Base-by-base conservation (phyloP, 345 rosid genomes). In the Eucalyptus cladocalyx region DNA sequence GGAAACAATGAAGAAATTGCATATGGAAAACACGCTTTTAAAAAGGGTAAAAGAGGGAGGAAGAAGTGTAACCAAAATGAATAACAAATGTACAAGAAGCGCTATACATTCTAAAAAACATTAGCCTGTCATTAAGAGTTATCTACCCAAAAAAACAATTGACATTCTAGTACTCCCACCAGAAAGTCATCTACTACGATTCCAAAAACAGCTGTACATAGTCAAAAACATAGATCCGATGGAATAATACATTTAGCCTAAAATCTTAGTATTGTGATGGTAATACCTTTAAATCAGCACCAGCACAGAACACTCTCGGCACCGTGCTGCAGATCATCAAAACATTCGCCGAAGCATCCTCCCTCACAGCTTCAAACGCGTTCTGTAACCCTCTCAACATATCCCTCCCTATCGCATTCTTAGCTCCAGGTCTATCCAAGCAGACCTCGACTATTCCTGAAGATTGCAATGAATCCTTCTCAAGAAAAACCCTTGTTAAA, bases 201-300 rank as follows among this genome's bases (percentile, higher is more conserved):
- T 40, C 83, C 83, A 6, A 40, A 76, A 76, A 40, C 30, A 40
- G 47, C 47, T 40, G 30, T 4, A 1, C 47, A 76, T 76, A 37
- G 45, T 24, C 83, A 76, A 37, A 26, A 76, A 76, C 83, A 76
- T 76, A 37, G 30, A 40, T 72, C 47, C 9, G 0, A 11, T 37
- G 47, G 15, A 76, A 21, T 21, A 76, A 5, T 14, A 26, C 47
- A 88, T 80, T 54, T 8, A 88, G 47, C 56, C 43, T 11, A 4
- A 40, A 47, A 58, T 60, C 1, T 16, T 40, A 49, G 48, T 56
- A 87, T 34, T 23, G 4, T 54, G 47, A 54, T 10, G 86, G 4
- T 24, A 40, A 67, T 92, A 96, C 98, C 99, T 97, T 97, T 80
- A 97, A 93, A 94, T 97, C 99, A 89, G 99, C 99, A 30, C 99